Evolutionary conservation across 768 basidiomycete species (phyloP).

Genomic region (Lentinula lateritia): DNA sequence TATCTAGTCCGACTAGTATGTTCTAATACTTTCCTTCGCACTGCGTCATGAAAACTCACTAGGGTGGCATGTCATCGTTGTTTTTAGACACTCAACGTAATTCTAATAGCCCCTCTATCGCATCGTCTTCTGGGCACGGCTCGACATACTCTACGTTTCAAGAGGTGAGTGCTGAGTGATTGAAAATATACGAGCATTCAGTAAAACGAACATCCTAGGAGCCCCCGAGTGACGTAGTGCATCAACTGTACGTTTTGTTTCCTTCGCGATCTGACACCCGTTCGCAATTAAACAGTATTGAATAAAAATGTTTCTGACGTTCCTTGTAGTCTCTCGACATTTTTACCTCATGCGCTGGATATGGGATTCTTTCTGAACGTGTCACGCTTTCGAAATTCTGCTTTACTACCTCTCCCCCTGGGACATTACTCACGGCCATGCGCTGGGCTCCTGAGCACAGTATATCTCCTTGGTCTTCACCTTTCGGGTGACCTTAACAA

Average conservation of each 20-base stretch:
- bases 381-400: constrained; percentile 40
- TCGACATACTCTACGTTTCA: background rate
- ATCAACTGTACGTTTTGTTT: constrained; percentile 23
- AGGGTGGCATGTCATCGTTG: background rate
- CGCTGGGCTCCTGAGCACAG: constrained; percentile 41
- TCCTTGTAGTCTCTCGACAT: constrained; percentile 43
- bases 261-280: background rate
- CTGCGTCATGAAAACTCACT: background rate
- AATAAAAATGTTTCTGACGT: background rate
- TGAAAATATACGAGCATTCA: background rate
- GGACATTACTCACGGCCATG: constrained; percentile 42
- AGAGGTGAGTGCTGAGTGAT: background rate
- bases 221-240: constrained; percentile 32
- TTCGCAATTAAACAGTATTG: constrained; percentile 4
- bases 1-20: background rate
- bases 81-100: background rate
- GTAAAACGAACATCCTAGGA: background rate
- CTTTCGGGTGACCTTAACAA: constrained; percentile 34
- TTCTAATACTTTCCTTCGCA: background rate
- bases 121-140: background rate
- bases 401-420: constrained; percentile 43
- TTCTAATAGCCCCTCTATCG: background rate
- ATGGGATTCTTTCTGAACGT: constrained; percentile 63
- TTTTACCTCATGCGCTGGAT: constrained; percentile 51
- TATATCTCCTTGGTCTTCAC: constrained; percentile 50